Base-by-base conservation (phyloP, 331 rosid genomes). In the Rhamnella rubrinervis region DNA sequence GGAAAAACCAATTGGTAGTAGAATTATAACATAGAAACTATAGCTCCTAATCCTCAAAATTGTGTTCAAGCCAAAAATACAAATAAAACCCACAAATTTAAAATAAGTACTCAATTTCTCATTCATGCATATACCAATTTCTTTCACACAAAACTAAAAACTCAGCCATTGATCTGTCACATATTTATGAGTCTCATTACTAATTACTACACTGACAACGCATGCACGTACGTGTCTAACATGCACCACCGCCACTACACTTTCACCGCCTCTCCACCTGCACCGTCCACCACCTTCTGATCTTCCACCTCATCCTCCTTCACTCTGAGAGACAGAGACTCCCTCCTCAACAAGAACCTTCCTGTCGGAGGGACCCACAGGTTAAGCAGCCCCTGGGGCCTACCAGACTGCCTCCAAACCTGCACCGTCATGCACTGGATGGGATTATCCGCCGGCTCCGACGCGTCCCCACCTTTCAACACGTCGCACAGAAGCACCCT, bases 331-430 rank as follows among this genome's bases (percentile, higher is more conserved):
- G 78, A 67, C 67, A 67, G 6, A n/a, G 75, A 61, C 63, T 67
- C 67, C 74, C 67, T 77, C 74, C 77, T 71, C 9, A 71, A 28
- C 74, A 77, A 44, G 56, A 77, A 77, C 70, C 60, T 72, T 15
- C 82, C 75, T 0, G 67, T 72, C 17, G 78, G 71, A 1, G 74
- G 78, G 25, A 78, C 38, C 75, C 78, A 72, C 52, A 72, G 26
- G 71, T 72, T 62, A 16, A 67, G 67, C 75, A 78, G 7, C 40
- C 71, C 77, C 0, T 61, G 78, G 19, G 75, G 80, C 57, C 75
- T 40, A 10, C 75, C 71, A 8, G 75, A 76, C 21, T 26, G 47
- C 60, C 61, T 63, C 75, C 75, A 69, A 8, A 76, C 75, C 71
- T 56, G 80, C 59, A 69, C 65, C 67, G 75, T 68, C 71, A 68